Percentiles rank a stretch among this genome's conserved stretches.
Evolutionary conservation across 108 stramenopile species (phyloP).

Genomic region (Cyclotella choctawhatcheeana): DNA sequence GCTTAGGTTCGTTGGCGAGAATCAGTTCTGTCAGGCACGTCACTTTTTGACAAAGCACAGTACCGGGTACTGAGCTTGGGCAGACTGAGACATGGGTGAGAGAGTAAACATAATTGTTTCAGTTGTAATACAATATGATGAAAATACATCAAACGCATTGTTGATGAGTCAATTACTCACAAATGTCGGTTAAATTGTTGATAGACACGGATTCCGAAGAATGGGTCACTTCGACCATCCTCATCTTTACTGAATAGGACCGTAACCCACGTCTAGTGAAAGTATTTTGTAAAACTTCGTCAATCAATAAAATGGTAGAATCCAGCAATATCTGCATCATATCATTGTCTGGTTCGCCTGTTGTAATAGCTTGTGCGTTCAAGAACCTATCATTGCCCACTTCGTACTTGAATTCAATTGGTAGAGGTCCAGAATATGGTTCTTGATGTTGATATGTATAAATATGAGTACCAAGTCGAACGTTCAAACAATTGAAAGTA

Average conservation of each 20-base stretch:
- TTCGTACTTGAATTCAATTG: constrained; percentile 31
- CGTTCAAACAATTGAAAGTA: no score
- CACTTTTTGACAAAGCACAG: constrained; percentile 14
- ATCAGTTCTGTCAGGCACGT: constrained; percentile 6
- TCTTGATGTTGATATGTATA: constrained; percentile 26
- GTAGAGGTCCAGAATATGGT: constrained; percentile 14
- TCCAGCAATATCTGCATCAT: constrained; percentile 13
- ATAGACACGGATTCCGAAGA: constrained; percentile 5
- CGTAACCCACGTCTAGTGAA: constrained; percentile 18
- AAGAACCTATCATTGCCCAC: constrained; percentile 18
- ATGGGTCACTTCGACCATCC: constrained; percentile 17
- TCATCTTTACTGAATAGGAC: not conserved
- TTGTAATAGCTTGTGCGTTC: constrained; percentile 11
- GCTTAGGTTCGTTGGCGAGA: constrained; percentile 12
- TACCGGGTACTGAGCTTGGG: not conserved
- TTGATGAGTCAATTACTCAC: constrained; percentile 12
- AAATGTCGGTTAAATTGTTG: constrained; percentile 18
- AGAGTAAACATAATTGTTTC: no score
- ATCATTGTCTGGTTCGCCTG: not conserved
- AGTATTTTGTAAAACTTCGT: constrained; percentile 12
- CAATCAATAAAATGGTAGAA: constrained; percentile 15
- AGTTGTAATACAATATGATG: no score
- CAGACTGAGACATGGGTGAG: not conserved
- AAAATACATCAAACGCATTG: not conserved
- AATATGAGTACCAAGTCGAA: no score